Evolutionary conservation across 768 basidiomycete genomes (phyloP), one percentile per base, ranked within the genome.

Genomic region (Hypholoma sublateritium): DNA sequence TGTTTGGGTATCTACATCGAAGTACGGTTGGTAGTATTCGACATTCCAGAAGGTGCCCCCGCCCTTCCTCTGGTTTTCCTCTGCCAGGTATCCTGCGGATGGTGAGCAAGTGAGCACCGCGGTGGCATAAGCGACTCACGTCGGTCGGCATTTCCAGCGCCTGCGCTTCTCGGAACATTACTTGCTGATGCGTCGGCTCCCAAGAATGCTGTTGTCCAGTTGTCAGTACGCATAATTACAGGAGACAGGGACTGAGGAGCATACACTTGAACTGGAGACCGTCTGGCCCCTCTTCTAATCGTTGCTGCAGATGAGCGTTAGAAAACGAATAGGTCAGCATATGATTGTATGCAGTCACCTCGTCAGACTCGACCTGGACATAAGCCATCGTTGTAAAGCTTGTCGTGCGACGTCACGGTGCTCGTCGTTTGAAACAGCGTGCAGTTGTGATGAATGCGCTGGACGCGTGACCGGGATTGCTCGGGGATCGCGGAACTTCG

Each of bases 21-120:
- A 95, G 72, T 91, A 93, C 2, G 83, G 78, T 66, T 93, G 91
- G 67, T 95, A 94, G 69, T 90, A 90, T 58, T 95, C 92, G 32
- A 93, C 64, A 24, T 82, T 84, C 91, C 91, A 93, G 72, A 91
- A 91, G 0, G 82, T 82, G 3, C 80, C 73, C 3, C 74, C 59
- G 13, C 77, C 74, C 66, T 82, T 82, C 51, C 78, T 70, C 34
- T 72, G 67, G 9, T 75, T 65, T 8, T 77, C 75, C 59, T 90
- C 86, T 48, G 81, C 72, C 17, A 88, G 74, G 67, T 89, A 92
- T 16, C 88, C 91, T 91, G 63, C 3, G 13, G 36, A 12, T 35
- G n/a, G 55, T 56, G 16, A 21, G 50, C 19, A 19, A 6, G 22
- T 5, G 34, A 16, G 24, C 21, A 8, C 13, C 19, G 17, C 43